Evolutionary conservation across 2,329 filamentous ascomycete species (phyloP).

Genomic region (Fusarium sp.): DNA sequence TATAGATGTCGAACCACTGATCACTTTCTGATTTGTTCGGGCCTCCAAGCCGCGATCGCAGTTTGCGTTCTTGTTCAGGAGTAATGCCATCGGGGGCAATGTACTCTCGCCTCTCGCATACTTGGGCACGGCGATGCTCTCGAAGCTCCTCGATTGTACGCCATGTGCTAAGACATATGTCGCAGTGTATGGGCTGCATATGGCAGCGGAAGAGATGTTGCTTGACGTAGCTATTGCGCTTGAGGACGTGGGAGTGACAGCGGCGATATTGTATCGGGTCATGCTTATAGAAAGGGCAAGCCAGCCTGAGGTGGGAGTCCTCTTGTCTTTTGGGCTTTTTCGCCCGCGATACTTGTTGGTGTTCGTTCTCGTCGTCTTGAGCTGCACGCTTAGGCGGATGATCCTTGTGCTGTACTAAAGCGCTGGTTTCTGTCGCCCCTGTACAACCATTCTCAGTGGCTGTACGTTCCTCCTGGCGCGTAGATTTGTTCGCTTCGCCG

Average conservation of each 20-base stretch:
- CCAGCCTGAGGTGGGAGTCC: not conserved
- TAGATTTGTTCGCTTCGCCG: not conserved
- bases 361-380: not conserved
- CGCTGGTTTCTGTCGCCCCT: fast-evolving
- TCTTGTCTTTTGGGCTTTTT: not conserved
- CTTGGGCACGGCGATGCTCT: not conserved
- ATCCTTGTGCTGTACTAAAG: not conserved
- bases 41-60: not conserved
- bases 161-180: not conserved
- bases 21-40: not conserved
- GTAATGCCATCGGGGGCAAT: not conserved
- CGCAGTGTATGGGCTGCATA: not conserved
- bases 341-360: not conserved
- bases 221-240: not conserved
- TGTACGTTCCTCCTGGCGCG: too few species aligned
- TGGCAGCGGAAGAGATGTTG: not conserved
- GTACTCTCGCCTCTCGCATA: not conserved
- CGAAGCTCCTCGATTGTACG: not conserved
- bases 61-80: not conserved
- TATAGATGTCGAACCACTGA: slow-evolving; percentile 1
- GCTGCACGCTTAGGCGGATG: not conserved
- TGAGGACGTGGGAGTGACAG: not conserved
- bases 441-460: too few species aligned
- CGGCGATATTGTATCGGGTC: not conserved
- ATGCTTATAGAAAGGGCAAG: not conserved